Evolutionary conservation across 2,329 filamentous ascomycete genomes (phyloP).

Genomic region (Nakataea oryzae): DNA sequence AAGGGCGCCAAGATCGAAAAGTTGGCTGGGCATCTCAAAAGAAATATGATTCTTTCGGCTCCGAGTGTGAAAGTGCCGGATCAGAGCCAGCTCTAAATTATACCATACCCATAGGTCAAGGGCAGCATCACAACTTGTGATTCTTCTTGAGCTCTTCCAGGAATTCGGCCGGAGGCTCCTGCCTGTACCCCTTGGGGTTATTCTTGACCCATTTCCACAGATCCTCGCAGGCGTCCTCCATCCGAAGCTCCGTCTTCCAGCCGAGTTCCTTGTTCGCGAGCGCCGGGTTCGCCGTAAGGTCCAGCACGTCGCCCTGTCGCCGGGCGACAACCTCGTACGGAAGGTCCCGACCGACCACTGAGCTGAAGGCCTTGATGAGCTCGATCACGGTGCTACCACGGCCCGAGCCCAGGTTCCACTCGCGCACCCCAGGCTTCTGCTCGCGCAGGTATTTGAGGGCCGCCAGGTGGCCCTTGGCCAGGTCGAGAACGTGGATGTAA

Average conservation of each 20-base stretch:
- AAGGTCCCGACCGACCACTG: slow-evolving; percentile 75
- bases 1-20: neutral
- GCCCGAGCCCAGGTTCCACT: slow-evolving; percentile 94
- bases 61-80: too few relatives aligned
- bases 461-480: slow-evolving; percentile 75
- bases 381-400: slow-evolving; percentile 93
- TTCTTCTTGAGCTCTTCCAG: slow-evolving; percentile 49
- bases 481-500: slow-evolving; percentile 94
- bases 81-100: neutral
- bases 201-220: slow-evolving; percentile 96
- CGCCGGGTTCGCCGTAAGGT: slow-evolving; percentile 85
- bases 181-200: slow-evolving; percentile 90
- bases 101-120: neutral
- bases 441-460: slow-evolving; percentile 85
- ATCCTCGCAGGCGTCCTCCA: slow-evolving; percentile 89
- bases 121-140: slow-evolving; percentile 6
- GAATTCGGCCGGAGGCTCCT: slow-evolving; percentile 78
- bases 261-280: slow-evolving; percentile 80
- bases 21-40: neutral
- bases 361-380: slow-evolving; percentile 90
- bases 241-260: slow-evolving; percentile 84
- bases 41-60: neutral
- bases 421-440: slow-evolving; percentile 78
- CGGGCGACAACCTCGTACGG: slow-evolving; percentile 78
- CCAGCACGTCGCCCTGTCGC: slow-evolving; percentile 80